phyloP scores from a whole-genome alignment of 2,329 filamentous ascomycete species.

The Shiraia sp. region DNA sequence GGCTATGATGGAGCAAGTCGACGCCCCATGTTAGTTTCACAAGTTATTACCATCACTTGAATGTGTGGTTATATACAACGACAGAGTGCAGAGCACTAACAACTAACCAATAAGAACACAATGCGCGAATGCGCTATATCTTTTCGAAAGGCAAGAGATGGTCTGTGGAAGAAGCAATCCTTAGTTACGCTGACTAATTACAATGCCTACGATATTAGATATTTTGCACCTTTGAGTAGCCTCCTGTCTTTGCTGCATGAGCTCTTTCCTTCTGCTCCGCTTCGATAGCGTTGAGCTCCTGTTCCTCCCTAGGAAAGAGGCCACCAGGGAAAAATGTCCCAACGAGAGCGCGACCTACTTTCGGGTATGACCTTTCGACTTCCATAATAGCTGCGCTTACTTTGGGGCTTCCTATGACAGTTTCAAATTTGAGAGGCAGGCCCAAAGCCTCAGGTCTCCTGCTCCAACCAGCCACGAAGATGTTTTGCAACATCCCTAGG shows the following conservation, averaged over 20 bases:
- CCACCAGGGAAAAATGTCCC: slow-evolving; percentile 8
- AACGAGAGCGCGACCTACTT: slow-evolving; percentile 11
- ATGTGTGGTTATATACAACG: no score
- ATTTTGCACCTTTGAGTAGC: not conserved
- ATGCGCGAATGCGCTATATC: no score
- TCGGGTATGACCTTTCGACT: slow-evolving; percentile 7
- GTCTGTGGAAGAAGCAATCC: no score
- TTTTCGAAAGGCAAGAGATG: no score
- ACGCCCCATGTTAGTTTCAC: no score
- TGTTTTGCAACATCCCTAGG: slow-evolving; percentile 27
- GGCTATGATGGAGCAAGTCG: no score
- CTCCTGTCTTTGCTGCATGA: slow-evolving; percentile 2
- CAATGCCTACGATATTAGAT: not conserved
- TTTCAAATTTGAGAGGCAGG: slow-evolving; percentile 13
- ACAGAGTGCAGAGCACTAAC: no score
- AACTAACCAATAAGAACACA: no score
- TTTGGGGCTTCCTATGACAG: slow-evolving; percentile 11
- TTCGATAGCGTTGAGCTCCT: slow-evolving; percentile 2
- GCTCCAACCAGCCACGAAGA: slow-evolving; percentile 19
- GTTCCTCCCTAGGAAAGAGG: slow-evolving; percentile 11
- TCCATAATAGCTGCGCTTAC: slow-evolving; percentile 14
- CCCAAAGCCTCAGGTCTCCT: slow-evolving; percentile 11
- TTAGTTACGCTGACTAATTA: no score
- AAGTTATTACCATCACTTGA: no score
- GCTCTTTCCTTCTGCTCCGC: slow-evolving; percentile 5